Evolutionary conservation across 2,329 filamentous ascomycete genomes (phyloP).

Genomic region (Cladophialophora yegresii): DNA sequence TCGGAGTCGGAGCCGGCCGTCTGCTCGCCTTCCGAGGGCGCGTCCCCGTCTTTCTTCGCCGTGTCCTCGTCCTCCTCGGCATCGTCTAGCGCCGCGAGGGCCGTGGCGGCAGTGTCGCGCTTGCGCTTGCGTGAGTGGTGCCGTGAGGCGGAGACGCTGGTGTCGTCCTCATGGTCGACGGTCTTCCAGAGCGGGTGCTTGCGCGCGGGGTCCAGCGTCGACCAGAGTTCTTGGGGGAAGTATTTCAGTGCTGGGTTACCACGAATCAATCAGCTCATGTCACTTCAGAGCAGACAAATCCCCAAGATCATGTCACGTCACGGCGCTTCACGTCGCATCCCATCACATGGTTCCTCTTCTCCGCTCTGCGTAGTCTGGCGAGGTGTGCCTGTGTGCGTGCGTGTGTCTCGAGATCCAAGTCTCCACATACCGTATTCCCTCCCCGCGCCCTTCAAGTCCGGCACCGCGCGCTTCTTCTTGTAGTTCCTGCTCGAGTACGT

Average conservation of each 20-base stretch:
- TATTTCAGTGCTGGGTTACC: constrained; percentile 52
- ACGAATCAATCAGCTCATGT: neutral
- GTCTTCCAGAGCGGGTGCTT: constrained; percentile 42
- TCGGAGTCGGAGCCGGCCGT: constrained; percentile 25
- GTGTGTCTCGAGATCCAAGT: neutral
- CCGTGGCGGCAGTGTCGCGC: constrained; percentile 34
- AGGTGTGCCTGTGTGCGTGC: neutral
- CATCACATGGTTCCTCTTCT: neutral
- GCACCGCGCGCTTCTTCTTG: constrained; percentile 58
- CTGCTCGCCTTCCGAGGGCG: constrained; percentile 42
- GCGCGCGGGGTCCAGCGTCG: constrained; percentile 54
- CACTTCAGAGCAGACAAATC: too few relatives aligned
- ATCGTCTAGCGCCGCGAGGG: constrained; percentile 1
- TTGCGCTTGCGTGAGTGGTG: constrained; percentile 40
- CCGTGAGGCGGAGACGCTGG: constrained; percentile 11
- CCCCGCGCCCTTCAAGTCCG: constrained; percentile 51
- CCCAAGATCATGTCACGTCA: too few relatives aligned
- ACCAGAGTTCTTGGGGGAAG: constrained; percentile 62
- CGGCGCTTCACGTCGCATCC: neutral
- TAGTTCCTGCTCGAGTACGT: constrained; percentile 60
- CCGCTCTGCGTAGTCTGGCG: neutral
- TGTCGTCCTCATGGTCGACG: constrained; percentile 32
- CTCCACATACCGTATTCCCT: constrained; percentile 59
- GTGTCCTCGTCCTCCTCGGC: constrained; percentile 48
- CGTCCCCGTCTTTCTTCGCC: neutral